These are phyloP conservation scores for Clonostachys rosea DNA, from an alignment of 2,329 filamentous ascomycete species.

Conservation along the genomic window DNA sequence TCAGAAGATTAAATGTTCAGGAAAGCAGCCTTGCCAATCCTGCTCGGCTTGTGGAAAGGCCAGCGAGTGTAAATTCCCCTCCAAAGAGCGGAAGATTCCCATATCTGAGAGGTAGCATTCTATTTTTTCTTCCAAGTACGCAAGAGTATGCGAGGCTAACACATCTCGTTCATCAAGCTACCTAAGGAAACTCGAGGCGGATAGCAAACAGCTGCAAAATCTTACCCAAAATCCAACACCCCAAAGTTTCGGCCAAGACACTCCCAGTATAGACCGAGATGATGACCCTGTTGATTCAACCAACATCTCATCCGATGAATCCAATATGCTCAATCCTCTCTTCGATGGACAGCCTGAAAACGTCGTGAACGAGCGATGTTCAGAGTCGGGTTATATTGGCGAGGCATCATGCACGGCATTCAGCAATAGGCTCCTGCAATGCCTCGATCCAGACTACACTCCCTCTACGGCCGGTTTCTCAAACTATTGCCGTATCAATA, in stretches of 20 bases:
- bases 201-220: constrained; percentile 7
- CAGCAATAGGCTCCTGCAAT: constrained; percentile 17
- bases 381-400: constrained; percentile 18
- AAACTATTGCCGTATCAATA: constrained; percentile 13
- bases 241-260: neutral
- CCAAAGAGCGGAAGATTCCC: constrained; percentile 33
- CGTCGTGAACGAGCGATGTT: constrained; percentile 4
- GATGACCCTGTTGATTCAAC: constrained; percentile 3
- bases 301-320: constrained; percentile 13
- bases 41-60: constrained; percentile 27
- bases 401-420: constrained; percentile 21
- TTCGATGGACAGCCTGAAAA: constrained; percentile 14
- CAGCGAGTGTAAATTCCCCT: constrained; percentile 29
- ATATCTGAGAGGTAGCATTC: constrained; percentile 11
- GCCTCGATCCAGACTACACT: constrained; percentile 15
- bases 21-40: constrained; percentile 32
- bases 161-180: constrained; percentile 2
- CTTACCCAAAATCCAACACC: constrained; percentile 5
- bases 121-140: neutral
- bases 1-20: constrained; percentile 41
- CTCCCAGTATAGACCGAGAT: neutral
- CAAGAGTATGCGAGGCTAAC: neutral
- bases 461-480: constrained; percentile 16
- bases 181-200: constrained; percentile 8
- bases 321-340: constrained; percentile 17